A percentile compares a stretch with the other conserved stretches of the same genome.
Conservation (phyloP, 306 rosid species). For the Cicer arietinum region DNA sequence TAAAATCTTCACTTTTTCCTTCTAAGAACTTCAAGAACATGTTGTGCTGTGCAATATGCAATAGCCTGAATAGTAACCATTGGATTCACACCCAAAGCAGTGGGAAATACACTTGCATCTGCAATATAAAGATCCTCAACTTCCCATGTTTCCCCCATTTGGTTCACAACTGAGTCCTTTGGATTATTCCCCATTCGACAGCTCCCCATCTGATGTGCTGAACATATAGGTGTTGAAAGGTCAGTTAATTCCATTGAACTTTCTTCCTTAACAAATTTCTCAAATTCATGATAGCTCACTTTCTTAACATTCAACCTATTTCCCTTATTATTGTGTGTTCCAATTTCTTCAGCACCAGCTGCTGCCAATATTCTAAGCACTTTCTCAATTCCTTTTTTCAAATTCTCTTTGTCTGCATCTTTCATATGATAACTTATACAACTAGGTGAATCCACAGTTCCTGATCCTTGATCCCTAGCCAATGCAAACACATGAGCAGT, state of each 20-base stretch:
- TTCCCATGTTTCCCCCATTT: slow-evolving; percentile 86
- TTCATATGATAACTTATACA: slow-evolving; percentile 56
- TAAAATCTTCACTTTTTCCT: slow-evolving; percentile 48
- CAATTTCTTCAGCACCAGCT: slow-evolving; percentile 89
- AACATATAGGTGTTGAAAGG: slow-evolving; percentile 61
- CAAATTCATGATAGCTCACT: slow-evolving; percentile 59
- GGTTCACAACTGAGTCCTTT: slow-evolving; percentile 66
- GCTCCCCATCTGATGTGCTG: slow-evolving; percentile 91
- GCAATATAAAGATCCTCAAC: slow-evolving; percentile 72
- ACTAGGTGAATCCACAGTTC: slow-evolving; percentile 52
- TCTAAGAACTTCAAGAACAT: slow-evolving; percentile 63
- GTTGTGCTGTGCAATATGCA: slow-evolving; percentile 83
- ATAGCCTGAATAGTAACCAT: slow-evolving; percentile 84
- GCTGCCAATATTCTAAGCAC: slow-evolving; percentile 75
- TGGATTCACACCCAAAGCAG: slow-evolving; percentile 87
- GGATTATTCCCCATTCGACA: slow-evolving; percentile 72
- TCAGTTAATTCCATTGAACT: slow-evolving; percentile 58
- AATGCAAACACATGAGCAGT: slow-evolving; percentile 81
- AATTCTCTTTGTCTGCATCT: slow-evolving; percentile 52
- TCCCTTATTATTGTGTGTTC: slow-evolving; percentile 71
- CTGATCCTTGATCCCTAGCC: slow-evolving; percentile 82
- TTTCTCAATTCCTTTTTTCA: slow-evolving; percentile 67
- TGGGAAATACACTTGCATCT: slow-evolving; percentile 80
- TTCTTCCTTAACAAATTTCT: slow-evolving; percentile 75
- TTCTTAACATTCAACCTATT: slow-evolving; percentile 61